Evolutionary conservation across 768 basidiomycete genomes (phyloP).

Genomic region (Collybiopsis luxurians): DNA sequence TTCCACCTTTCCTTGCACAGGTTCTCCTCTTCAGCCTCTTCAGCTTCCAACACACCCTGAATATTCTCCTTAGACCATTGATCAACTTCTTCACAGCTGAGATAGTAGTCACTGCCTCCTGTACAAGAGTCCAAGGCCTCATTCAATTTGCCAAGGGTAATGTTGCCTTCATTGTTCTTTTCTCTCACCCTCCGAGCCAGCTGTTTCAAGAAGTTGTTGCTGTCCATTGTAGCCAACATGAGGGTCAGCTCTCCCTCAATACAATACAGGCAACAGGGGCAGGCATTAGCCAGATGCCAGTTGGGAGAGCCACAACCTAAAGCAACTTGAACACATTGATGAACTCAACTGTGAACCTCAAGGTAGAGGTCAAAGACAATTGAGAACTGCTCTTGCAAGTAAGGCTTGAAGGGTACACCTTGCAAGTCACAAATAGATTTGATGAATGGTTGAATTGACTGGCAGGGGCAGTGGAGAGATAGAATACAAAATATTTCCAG

Average conservation of each 20-base stretch:
- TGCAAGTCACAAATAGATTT: conserved; percentile 18
- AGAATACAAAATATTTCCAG: conserved; percentile 9
- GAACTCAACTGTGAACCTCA: background rate
- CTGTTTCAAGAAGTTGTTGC: conserved; percentile 4
- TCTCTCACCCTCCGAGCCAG: too few species aligned
- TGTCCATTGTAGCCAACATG: too few species aligned
- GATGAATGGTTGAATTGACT: conserved; percentile 18
- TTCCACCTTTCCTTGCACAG: conserved; percentile 16
- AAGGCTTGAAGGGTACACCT: conserved; percentile 6
- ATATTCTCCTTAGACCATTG: conserved; percentile 14
- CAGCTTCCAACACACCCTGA: background rate
- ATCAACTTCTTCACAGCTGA: conserved; percentile 18
- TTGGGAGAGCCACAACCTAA: conserved; percentile 10
- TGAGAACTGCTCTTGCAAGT: conserved; percentile 6
- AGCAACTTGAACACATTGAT: conserved; percentile 3
- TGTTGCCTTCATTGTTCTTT: background rate
- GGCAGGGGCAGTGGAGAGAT: conserved; percentile 11
- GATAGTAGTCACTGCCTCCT: conserved; percentile 15
- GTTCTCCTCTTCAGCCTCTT: conserved; percentile 3
- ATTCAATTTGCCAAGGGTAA: background rate
- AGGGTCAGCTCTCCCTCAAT: conserved; percentile 11
- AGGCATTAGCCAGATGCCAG: conserved; percentile 15
- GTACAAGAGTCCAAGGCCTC: conserved; percentile 13
- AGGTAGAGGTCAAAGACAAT: conserved; percentile 16
- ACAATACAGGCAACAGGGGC: conserved; percentile 14